phyloP scores from a whole-genome alignment of 2,329 filamentous ascomycete species.

The Fonsecaea erecta region DNA sequence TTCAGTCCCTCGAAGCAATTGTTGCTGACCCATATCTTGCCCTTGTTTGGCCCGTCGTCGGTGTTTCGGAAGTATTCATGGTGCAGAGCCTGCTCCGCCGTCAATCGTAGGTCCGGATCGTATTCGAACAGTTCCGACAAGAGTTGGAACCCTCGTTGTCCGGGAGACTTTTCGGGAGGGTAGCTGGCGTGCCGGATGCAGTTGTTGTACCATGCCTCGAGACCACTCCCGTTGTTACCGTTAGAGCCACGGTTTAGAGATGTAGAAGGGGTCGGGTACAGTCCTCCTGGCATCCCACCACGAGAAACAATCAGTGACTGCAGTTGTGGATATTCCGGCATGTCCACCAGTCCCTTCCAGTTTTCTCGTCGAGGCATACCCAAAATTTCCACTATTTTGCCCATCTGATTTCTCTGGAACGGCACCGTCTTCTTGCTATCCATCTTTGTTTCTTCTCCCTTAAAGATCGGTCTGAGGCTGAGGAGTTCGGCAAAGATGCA shows the following conservation, averaged over 20 bases:
- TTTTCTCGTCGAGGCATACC: conserved; percentile 85
- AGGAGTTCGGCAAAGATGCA: conserved; percentile 97
- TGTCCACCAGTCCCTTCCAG: conserved; percentile 81
- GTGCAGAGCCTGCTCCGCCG: conserved; percentile 83
- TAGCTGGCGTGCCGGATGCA: conserved; percentile 66
- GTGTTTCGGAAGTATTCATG: conserved; percentile 84
- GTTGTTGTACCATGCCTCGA: conserved; percentile 81
- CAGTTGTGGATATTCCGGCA: conserved; percentile 84
- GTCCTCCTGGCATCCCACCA: conserved; percentile 42
- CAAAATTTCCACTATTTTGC: conserved; percentile 96
- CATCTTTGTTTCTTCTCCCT: conserved; percentile 98
- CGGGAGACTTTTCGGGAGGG: conserved; percentile 63
- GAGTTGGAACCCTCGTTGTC: conserved; percentile 78
- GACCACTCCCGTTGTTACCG: conserved; percentile 58
- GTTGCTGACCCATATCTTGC: conserved; percentile 59
- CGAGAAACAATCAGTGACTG: conserved; percentile 53
- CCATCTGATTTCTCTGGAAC: conserved; percentile 98
- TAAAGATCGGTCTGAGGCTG: conserved; percentile 91
- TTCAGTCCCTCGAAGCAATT: conserved; percentile 93
- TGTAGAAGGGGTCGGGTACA: conserved; percentile 44
- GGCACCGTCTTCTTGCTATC: conserved; percentile 97
- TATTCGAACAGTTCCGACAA: conserved; percentile 86
- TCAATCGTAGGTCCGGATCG: conserved; percentile 85
- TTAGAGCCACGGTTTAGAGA: conserved; percentile 45
- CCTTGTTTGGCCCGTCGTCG: conserved; percentile 42